These are phyloP conservation scores for Hypoxylon fragiforme DNA, from an alignment of 495 filamentous ascomycete species.

Conservation along the genomic window DNA sequence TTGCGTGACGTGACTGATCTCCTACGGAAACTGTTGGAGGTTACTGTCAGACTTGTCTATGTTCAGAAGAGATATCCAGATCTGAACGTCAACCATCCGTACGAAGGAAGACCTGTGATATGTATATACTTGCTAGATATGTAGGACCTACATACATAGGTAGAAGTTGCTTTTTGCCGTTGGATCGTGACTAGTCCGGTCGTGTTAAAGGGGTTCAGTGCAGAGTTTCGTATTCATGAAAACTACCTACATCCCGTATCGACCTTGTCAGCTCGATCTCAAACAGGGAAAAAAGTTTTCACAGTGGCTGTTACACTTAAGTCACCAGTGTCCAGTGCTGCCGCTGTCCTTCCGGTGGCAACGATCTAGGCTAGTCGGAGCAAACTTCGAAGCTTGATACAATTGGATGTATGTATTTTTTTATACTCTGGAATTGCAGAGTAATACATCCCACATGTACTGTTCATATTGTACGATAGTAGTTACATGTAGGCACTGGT, in stretches of 20 bases:
- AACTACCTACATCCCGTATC: conserved; percentile 1
- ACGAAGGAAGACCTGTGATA: neutral
- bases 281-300: conserved; percentile 3
- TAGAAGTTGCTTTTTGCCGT: too few relatives aligned
- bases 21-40: conserved; percentile 8
- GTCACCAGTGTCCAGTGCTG: conserved; percentile 3
- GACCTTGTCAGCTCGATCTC: conserved; percentile 12
- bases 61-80: too few relatives aligned
- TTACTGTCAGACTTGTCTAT: neutral
- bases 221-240: neutral
- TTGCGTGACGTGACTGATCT: neutral
- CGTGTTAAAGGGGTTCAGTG: too few relatives aligned
- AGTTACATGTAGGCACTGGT: too few relatives aligned
- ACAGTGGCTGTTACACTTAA: conserved; percentile 21
- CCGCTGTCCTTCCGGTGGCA: conserved; percentile 20
- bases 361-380: conserved; percentile 12
- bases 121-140: conserved; percentile 1
- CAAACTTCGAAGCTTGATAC: conserved; percentile 8
- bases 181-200: too few relatives aligned
- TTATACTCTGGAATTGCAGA: conserved; percentile 5
- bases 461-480: too few relatives aligned
- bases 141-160: too few relatives aligned
- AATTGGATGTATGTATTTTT: neutral
- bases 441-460: conserved; percentile 3
- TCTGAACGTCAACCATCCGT: neutral